These are phyloP conservation scores for Bassia scoparia DNA, from an alignment of 148 eudicot genomes.

Conservation along the genomic window DNA sequence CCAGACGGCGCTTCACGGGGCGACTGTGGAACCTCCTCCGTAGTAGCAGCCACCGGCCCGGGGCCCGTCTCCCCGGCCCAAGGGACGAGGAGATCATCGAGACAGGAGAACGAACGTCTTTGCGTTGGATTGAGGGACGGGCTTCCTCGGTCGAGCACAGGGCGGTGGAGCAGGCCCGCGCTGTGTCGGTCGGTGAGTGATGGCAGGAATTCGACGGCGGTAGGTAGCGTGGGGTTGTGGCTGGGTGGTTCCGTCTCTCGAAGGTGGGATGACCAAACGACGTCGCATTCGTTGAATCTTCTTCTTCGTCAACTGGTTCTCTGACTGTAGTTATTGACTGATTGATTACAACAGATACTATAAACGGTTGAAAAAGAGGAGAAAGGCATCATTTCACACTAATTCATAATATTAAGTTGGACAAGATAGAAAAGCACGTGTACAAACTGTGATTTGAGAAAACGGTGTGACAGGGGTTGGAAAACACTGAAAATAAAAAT, in stretches of 20 bases:
- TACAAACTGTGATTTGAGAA: too few relatives aligned
- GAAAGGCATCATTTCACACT: too few relatives aligned
- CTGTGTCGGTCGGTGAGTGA: slow-evolving; percentile 21
- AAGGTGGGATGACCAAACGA: slow-evolving; percentile 51
- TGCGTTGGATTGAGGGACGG: slow-evolving; percentile 50
- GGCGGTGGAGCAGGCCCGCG: slow-evolving; percentile 28
- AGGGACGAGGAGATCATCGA: slow-evolving; percentile 20
- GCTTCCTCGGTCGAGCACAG: slow-evolving; percentile 1
- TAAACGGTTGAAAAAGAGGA: too few relatives aligned
- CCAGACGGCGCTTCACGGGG: slow-evolving; percentile 63
- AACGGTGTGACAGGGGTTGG: too few relatives aligned
- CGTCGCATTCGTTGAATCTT: slow-evolving; percentile 67
- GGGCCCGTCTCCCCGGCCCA: not conserved
- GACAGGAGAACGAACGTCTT: slow-evolving; percentile 29
- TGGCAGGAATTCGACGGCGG: not conserved
- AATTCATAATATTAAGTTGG: too few relatives aligned
- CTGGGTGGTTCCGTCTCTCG: not conserved
- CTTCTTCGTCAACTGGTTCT: not conserved
- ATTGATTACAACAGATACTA: too few relatives aligned
- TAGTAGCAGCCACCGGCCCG: not conserved
- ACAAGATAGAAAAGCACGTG: too few relatives aligned
- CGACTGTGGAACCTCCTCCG: slow-evolving; percentile 38
- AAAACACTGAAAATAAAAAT: too few relatives aligned
- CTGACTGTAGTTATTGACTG: too few relatives aligned
- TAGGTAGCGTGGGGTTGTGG: slow-evolving; percentile 5